A percentile compares a stretch with the other conserved stretches of the same genome.
Conservation (phyloP, 805 yeast genomes). For the Pichia sporocuriosa region DNA sequence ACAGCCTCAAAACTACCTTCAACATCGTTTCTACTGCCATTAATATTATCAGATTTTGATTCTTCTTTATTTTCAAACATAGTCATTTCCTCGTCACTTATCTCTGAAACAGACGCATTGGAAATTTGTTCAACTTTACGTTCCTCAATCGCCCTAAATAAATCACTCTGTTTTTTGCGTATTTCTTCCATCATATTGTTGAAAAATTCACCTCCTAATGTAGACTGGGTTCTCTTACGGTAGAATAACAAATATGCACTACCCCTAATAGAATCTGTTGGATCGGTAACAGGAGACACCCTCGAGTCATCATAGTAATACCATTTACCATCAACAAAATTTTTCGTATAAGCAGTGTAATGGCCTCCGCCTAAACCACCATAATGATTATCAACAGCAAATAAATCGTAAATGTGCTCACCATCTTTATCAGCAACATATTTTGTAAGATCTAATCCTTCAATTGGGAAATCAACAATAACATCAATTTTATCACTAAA, state of each 20-base stretch:
- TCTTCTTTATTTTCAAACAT: not conserved
- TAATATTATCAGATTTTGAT: too few species aligned
- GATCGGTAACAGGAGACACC: constrained; percentile 49
- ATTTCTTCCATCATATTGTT: constrained; percentile 36
- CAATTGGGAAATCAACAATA: constrained; percentile 80
- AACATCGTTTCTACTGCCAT: not conserved
- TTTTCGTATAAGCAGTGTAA: constrained; percentile 84
- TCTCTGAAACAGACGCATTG: not conserved
- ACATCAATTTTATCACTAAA: constrained; percentile 87
- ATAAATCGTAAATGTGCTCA: constrained; percentile 62
- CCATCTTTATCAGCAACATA: constrained; percentile 40
- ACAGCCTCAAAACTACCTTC: not conserved
- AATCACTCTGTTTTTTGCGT: constrained; percentile 16
- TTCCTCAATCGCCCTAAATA: constrained; percentile 6
- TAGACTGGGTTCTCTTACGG: constrained; percentile 41
- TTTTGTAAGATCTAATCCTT: constrained; percentile 65
- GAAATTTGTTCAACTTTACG: not conserved
- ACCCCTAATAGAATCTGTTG: constrained; percentile 56
- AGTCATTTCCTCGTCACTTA: constrained; percentile 6
- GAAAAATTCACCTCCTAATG: constrained; percentile 45
- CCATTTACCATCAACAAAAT: constrained; percentile 73
- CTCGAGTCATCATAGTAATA: constrained; percentile 84
- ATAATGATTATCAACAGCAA: constrained; percentile 91
- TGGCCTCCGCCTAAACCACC: constrained; percentile 98
- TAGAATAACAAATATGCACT: constrained; percentile 88